These are phyloP conservation scores for Trametes cingulata DNA, from an alignment of 768 basidiomycete genomes.

Conservation along the genomic window DNA sequence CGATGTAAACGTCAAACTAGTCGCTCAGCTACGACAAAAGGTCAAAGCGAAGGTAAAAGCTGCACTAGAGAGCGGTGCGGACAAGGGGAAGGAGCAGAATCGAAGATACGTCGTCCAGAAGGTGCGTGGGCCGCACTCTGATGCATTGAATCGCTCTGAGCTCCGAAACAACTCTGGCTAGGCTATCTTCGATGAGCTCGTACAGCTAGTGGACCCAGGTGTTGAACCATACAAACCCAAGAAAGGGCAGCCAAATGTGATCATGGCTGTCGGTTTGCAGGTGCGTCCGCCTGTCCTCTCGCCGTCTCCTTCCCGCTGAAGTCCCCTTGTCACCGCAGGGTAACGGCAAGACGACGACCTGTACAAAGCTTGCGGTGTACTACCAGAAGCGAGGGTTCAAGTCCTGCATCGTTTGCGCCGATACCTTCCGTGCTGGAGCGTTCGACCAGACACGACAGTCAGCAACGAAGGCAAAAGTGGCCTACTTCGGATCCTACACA, in stretches of 20 bases:
- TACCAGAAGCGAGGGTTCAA: constrained; percentile 97
- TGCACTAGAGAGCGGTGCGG: constrained; percentile 63
- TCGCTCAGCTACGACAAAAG: constrained; percentile 81
- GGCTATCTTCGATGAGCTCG: constrained; percentile 97
- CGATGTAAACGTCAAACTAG: constrained; percentile 98
- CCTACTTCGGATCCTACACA: constrained; percentile 98
- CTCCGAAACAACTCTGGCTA: constrained; percentile 32
- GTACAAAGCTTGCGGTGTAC: constrained; percentile 97
- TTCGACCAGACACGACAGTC: constrained; percentile 99
- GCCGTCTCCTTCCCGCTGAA: not conserved
- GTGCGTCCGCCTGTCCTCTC: constrained; percentile 42
- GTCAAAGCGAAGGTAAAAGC: constrained; percentile 91
- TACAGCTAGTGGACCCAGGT: constrained; percentile 91
- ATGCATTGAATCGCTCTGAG: too few relatives aligned
- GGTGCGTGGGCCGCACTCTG: constrained; percentile 43
- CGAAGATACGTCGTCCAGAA: constrained; percentile 91
- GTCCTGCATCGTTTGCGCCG: constrained; percentile 96
- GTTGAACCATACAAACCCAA: constrained; percentile 95
- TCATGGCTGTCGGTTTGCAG: constrained; percentile 98
- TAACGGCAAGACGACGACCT: constrained; percentile 98
- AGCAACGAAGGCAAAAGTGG: constrained; percentile 97
- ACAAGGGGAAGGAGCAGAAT: constrained; percentile 78
- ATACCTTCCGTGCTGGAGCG: constrained; percentile 98
- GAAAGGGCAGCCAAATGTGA: constrained; percentile 90
- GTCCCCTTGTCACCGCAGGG: constrained; percentile 52